Percentiles rank a stretch among this genome's conserved stretches.
phyloP scores from a whole-genome alignment of 192 early-diverging fungal genomes.

The Tieghemiomyces parasiticus region DNA sequence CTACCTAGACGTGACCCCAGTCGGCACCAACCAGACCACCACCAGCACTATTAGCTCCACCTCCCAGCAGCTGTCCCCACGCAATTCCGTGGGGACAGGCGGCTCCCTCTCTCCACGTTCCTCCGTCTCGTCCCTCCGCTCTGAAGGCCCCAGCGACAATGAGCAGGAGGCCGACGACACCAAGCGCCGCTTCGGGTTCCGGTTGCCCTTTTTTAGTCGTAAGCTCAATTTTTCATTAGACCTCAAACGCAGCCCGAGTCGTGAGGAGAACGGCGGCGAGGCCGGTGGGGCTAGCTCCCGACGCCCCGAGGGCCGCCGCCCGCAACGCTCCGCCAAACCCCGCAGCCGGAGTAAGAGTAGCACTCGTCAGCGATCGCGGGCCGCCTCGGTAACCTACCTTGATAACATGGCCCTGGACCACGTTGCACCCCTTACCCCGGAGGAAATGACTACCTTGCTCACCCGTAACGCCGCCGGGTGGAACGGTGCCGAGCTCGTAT shows the following conservation, averaged over 20 bases:
- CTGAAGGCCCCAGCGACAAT: background rate
- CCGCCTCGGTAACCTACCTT: background rate
- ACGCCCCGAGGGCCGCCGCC: background rate
- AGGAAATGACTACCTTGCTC: background rate
- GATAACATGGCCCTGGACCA: background rate
- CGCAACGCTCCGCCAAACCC: background rate
- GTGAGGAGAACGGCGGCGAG: background rate
- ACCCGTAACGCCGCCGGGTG: slow-evolving; percentile 4
- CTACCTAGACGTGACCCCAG: background rate
- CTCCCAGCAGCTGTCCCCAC: background rate
- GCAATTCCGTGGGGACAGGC: background rate
- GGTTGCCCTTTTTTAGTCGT: background rate
- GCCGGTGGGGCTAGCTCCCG: background rate
- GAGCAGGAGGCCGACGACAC: background rate
- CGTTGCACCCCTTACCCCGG: background rate
- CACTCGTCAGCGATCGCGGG: background rate
- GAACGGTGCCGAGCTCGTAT: background rate
- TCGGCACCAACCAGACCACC: background rate
- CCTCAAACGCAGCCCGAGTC: background rate
- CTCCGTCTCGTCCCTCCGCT: background rate
- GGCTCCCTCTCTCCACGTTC: background rate
- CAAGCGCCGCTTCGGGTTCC: background rate
- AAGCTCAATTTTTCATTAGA: slow-evolving; percentile 3
- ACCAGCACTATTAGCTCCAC: background rate
- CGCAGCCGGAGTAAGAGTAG: background rate